Evolutionary conservation across 306 rosid species (phyloP).

Genomic region (Fragaria nilgerrensis): DNA sequence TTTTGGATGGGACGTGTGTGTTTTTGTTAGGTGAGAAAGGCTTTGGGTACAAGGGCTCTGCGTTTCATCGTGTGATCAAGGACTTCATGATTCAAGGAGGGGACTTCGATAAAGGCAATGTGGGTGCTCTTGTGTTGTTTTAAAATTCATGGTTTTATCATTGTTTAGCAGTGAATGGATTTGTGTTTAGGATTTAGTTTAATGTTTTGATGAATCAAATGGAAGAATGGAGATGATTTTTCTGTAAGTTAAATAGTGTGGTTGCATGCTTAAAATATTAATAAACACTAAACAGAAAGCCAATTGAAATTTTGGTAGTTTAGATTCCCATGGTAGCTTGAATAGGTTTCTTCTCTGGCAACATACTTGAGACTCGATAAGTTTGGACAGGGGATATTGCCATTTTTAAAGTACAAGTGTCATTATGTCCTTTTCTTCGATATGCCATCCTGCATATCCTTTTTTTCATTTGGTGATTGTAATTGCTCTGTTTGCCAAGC

Average conservation of each 20-base stretch:
- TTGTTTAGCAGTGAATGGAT: not conserved
- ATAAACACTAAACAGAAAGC: not conserved
- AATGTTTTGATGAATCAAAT: not conserved
- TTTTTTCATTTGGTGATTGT: not conserved
- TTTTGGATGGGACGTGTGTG: not conserved
- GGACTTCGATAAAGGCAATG: constrained; percentile 91
- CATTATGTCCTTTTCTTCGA: not conserved
- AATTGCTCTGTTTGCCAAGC: not conserved
- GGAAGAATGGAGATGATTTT: not conserved
- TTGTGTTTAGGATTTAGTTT: not conserved
- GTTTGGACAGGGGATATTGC: not conserved
- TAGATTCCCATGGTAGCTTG: not conserved
- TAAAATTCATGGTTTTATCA: not conserved
- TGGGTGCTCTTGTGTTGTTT: constrained; percentile 29
- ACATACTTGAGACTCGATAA: not conserved
- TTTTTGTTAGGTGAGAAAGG: constrained; percentile 79
- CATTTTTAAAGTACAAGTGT: not conserved
- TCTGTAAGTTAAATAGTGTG: not conserved
- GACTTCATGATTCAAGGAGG: constrained; percentile 99
- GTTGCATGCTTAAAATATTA: not conserved
- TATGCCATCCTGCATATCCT: not conserved
- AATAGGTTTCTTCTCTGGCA: not conserved
- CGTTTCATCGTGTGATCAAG: constrained; percentile 87
- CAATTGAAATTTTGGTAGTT: not conserved
- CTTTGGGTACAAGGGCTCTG: constrained; percentile 78